A percentile compares a stretch with the other conserved stretches of the same genome.
Evolutionary conservation across 257 asterid species (phyloP).

Genomic region (Salvia rosmarinus): DNA sequence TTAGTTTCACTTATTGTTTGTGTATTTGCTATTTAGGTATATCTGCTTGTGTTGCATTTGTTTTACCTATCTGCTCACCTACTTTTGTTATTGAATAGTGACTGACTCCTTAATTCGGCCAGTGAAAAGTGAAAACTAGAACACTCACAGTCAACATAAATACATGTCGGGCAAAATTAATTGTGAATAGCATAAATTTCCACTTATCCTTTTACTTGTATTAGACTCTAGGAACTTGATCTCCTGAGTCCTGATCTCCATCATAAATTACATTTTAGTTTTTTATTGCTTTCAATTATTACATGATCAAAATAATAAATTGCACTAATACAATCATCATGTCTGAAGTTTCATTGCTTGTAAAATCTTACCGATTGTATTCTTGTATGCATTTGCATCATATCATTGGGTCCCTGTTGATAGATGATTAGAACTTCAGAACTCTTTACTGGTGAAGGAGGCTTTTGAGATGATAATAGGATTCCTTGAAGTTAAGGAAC

Average conservation of each 20-base stretch:
- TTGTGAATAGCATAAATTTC: neutral
- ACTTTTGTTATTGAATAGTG: conserved; percentile 7
- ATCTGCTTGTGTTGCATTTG: conserved; percentile 6
- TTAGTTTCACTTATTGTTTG: conserved; percentile 11
- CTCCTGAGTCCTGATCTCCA: no score
- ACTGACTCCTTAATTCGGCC: neutral
- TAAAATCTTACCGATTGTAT: neutral
- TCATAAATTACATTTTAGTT: neutral
- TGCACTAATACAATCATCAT: neutral
- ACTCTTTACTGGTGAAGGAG: neutral
- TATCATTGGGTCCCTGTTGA: neutral
- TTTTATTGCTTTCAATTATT: neutral
- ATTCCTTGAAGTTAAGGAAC: conserved; percentile 18
- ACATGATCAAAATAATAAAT: neutral
- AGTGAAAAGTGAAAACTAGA: conserved; percentile 4
- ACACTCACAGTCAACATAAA: neutral
- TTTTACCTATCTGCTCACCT: conserved; percentile 12
- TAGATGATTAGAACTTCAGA: conserved; percentile 13
- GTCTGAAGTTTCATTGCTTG: neutral
- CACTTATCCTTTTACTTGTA: neutral
- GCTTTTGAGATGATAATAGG: neutral
- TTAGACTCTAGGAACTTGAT: conserved; percentile 3
- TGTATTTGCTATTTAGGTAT: neutral
- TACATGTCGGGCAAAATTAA: neutral
- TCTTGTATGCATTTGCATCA: conserved; percentile 5